Evolutionary conservation across 345 rosid genomes (phyloP), one percentile per base, ranked within the genome.

Genomic region (Pistacia vera): DNA sequence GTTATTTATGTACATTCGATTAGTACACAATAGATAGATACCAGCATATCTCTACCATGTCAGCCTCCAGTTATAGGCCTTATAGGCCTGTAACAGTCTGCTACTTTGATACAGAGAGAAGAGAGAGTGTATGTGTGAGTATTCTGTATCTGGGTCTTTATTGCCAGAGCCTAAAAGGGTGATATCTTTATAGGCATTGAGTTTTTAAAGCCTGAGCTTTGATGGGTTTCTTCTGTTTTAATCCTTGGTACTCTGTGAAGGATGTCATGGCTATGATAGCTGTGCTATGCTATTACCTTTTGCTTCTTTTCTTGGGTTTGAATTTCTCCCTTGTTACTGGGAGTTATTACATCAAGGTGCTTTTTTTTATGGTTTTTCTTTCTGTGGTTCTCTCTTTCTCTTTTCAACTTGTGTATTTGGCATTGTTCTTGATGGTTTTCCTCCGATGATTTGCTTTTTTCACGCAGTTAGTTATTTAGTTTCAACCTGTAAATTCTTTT

Each of bases 221-320:
- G 87, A 85, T 86, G 85, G 78, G 69, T 68, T 83, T 73, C 83
- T 75, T 77, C 80, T 73, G 74, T 86, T 81, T 79, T 75, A 49
- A 77, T 78, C 74, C 79, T 76, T 82, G 75, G 70, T 73, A 55
- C 72, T 67, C 77, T 63, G 25, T 62, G 79, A 75, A 51, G 73
- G 81, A 73, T 78, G 86, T 84, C 80, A 82, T 88, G 82, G 84
- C 59, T 3, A 52, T 87, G 83, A 78, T 88, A 89, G 90, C 90
- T 82, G 78, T 80, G 58, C 64, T 66, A 67, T 13, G 69, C 74
- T 77, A 57, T 63, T 41, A 70, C 73, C 64, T 56, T 75, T 77
- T 75, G 61, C 41, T 63, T 36, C 35, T 56, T 77, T 76, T 82
- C 82, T 83, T 76, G 85, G 87, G 76, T 74, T 80, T 72, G 81